Evolutionary conservation across 371 early-diverging fungal species (phyloP), one percentile per base, ranked within the genome.

Genomic region (Mucor lusitanicus): DNA sequence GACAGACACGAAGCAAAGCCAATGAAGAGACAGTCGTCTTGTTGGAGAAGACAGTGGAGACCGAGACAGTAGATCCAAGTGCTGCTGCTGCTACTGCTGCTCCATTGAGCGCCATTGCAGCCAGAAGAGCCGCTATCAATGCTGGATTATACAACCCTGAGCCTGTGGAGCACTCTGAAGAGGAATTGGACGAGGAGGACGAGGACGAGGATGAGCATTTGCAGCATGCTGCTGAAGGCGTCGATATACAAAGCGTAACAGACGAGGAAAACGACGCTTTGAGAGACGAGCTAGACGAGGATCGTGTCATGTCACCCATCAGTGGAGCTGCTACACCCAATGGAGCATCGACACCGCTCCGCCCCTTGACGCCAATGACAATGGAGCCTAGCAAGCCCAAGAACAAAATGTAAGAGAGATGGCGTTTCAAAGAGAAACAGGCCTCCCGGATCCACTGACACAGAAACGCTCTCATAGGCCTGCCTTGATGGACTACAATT

Each of bases 71-170:
- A 5, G 8, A 48, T 6, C 19, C 21, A 61, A 33, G 21, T 6
- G 19, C n/a, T 12, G 55, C 17, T 30, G 11, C 1, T 15, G n/a
- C 23, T 15, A 19, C 0, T 32, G 19, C 54, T 2, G 46, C 33
- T 3, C 72, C 68, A 17, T n/a, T 72, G 35, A 72, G 73, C 59
- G 73, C 73, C 12, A 48, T 68, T 44, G 73, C 69, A 9, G 73
- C 73, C 11, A 35, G 73, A 55, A 44, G 44, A 55, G 72, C 72
- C 37, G 72, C 72, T 17, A 72, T 64, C 15, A 35, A 48, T 9
- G 46, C 69, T 33, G 73, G 73, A 0, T 33, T 56, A n/a, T 68
- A 68, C 23, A 72, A 54, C 11, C 48, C 62, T 25, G 53, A 48
- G n/a, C 46, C 33, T 35, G 62, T 59, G 1, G 68, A 61, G 15